phyloP scores from a whole-genome alignment of 1,139 yeast genomes.

The Lizanozyma gosingica region DNA sequence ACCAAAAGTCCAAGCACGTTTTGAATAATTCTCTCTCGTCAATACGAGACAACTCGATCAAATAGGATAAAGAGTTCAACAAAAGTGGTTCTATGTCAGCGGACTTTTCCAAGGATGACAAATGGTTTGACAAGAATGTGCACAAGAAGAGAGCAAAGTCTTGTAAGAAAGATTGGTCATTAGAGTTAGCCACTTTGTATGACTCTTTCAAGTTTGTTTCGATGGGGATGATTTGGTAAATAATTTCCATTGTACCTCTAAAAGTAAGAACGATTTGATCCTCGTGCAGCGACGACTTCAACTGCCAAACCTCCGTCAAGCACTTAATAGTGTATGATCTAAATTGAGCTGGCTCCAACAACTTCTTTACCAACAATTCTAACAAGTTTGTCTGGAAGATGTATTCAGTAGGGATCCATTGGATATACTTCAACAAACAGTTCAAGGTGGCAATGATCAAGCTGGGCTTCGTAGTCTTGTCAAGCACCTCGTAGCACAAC shows the following conservation, averaged over 20 bases:
- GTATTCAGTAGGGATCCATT: constrained; percentile 90
- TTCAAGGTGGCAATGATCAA: constrained; percentile 78
- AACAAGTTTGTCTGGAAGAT: constrained; percentile 82
- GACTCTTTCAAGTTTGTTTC: constrained; percentile 64
- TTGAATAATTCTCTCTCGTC: constrained; percentile 95
- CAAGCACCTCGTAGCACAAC: constrained; percentile 86
- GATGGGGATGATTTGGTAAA: constrained; percentile 65
- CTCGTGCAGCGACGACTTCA: constrained; percentile 57
- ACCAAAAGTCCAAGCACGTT: constrained; percentile 93
- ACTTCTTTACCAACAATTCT: constrained; percentile 62
- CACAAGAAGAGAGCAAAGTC: constrained; percentile 91
- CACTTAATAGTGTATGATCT: constrained; percentile 84
- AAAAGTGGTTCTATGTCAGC: constrained; percentile 36
- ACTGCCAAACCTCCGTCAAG: constrained; percentile 78
- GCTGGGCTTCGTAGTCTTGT: constrained; percentile 76
- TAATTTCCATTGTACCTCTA: constrained; percentile 63
- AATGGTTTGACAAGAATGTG: constrained; percentile 73
- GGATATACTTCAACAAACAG: constrained; percentile 75
- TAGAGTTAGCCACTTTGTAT: constrained; percentile 67
- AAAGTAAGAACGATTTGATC: constrained; percentile 64
- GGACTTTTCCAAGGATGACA: constrained; percentile 61
- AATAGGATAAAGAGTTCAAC: constrained; percentile 66
- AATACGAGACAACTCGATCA: constrained; percentile 78
- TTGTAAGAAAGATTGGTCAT: constrained; percentile 90
- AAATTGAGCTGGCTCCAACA: constrained; percentile 70